A percentile compares a stretch with the other conserved stretches of the same genome.
These are phyloP conservation scores for Macadamia tetraphylla DNA, from an alignment of 164 flowering plant species.

Conservation along the genomic window DNA sequence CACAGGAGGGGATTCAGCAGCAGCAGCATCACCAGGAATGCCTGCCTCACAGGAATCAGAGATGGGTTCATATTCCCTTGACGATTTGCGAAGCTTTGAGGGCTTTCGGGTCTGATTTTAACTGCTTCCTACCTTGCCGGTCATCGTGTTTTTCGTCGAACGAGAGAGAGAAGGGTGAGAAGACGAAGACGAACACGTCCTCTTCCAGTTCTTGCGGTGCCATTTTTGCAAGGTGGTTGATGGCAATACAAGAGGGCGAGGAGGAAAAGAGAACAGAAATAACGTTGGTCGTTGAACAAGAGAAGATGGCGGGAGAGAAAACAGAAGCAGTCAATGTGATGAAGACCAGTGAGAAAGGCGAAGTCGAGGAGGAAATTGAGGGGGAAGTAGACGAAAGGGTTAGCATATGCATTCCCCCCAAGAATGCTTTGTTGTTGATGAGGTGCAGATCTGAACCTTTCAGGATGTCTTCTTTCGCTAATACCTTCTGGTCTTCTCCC, in stretches of 20 bases:
- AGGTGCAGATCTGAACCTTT: conserved; percentile 93
- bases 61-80: conserved; percentile 86
- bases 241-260: conserved; percentile 49
- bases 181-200: conserved; percentile 5
- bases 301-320: conserved; percentile 10
- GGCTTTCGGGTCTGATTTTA: conserved; percentile 64
- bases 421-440: conserved; percentile 86
- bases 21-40: conserved; percentile 4
- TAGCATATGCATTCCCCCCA: conserved; percentile 74
- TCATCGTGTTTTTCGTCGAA: conserved; percentile 34
- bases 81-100: conserved; percentile 77
- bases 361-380: conserved; percentile 15
- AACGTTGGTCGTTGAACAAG: conserved; percentile 44
- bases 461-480: conserved; percentile 66
- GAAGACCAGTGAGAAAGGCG: conserved; percentile 33
- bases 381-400: conserved; percentile 43
- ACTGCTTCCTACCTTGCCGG: conserved; percentile 65
- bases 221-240: conserved; percentile 61
- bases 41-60: conserved; percentile 50
- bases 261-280: conserved; percentile 45
- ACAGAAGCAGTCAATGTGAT: conserved; percentile 19
- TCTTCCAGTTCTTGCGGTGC: conserved; percentile 47
- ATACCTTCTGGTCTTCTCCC: conserved; percentile 59
- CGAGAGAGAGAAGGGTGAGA: conserved; percentile 29
- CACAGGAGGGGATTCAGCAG: conserved; percentile 3